Base-by-base conservation (phyloP, 176 grass and related monocot species). In the Zoysia japonica region DNA sequence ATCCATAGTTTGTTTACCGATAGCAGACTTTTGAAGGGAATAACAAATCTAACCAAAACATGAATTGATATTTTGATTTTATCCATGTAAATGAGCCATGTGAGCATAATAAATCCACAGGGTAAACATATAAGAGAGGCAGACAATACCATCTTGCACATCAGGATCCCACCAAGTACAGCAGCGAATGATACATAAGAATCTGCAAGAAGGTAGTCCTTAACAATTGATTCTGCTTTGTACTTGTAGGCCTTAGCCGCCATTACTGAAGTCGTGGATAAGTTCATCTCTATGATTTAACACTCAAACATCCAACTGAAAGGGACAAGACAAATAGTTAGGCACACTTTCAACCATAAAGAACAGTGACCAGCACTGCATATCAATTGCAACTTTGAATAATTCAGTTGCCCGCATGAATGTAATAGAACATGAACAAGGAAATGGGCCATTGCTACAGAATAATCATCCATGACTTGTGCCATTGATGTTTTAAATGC, bases 141-240 rank as follows among this genome's bases (percentile, higher is more conserved):
- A 68, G 47, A 46, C 76, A 9, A 28, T 95, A 98, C 96, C 92
- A 95, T 88, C 80, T 98, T 98, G 88, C 90, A 94, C 88, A 98
- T 90, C 51, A 98, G 75, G 83, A 95, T 89, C 65, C 92, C 96
- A 81, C 86, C 78, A 82, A 98, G 78, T 65, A 95, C 63, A 79
- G 96, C 85, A 73, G 82, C 91, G 73, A 91, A 98, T 61, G 86
- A 83, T 77, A 89, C 86, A 89, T 89, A 82, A 44, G 86, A 85
- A 87, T 98, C 90, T 81, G 96, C 77, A 89, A 98, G 87, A 77
- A 98, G 86, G 79, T 93, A 98, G 17, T 93, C 89, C 82, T 84
- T 98, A 85, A 95, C 88, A 73, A 98, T 62, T 76, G 78, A 75
- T 80, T 95, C 90, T 20, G 86, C 92, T 82, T 91, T 87, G 68